Conservation (phyloP, 345 rosid genomes). For the Eucalyptus erythrocorys region DNA sequence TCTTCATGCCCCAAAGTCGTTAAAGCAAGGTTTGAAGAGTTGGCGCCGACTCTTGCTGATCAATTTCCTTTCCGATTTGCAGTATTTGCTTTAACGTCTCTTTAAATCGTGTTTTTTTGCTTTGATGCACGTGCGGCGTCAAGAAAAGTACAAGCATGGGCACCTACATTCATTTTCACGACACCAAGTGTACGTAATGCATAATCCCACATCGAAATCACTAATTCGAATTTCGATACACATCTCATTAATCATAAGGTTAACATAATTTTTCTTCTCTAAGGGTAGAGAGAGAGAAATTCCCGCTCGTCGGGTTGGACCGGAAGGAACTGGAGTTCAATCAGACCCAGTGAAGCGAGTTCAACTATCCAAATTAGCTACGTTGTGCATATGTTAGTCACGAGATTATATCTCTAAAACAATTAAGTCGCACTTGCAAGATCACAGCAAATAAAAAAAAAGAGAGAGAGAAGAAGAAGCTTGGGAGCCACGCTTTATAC, state of each 20-base stretch:
- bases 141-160: background rate
- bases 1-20: background rate
- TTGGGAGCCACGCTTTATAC: too few species aligned
- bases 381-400: background rate
- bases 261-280: background rate
- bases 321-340: background rate
- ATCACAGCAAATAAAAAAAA: background rate
- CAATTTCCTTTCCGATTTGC: background rate
- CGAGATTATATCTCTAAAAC: background rate
- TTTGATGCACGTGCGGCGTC: background rate
- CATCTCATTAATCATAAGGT: background rate
- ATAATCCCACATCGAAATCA: background rate
- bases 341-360: background rate
- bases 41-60: background rate
- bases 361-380: background rate
- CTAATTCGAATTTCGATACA: background rate
- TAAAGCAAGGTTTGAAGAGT: background rate
- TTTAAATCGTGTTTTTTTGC: background rate
- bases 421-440: background rate
- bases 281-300: background rate
- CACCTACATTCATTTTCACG: background rate
- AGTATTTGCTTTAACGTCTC: background rate
- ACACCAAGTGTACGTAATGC: background rate
- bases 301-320: background rate
- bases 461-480: accelerated